These are phyloP conservation scores for Metschnikowia cubensis DNA, from an alignment of 805 yeast genomes.

Conservation along the genomic window DNA sequence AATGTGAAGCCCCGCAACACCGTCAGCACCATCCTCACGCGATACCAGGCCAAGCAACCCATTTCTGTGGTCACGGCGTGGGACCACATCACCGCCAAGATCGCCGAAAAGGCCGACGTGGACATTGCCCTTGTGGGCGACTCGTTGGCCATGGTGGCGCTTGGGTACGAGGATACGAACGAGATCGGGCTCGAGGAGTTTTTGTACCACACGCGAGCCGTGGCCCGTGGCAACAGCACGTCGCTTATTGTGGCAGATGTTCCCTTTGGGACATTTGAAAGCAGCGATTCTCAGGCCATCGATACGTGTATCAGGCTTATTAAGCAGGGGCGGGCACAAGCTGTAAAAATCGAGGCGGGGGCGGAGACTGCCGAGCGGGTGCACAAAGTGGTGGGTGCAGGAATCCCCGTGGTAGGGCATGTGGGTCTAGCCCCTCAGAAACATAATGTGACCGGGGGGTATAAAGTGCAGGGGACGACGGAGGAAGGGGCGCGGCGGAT, in stretches of 20 bases:
- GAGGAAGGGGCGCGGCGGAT: conserved; percentile 51
- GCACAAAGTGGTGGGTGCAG: conserved; percentile 53
- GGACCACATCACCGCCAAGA: conserved; percentile 71
- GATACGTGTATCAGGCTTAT: conserved; percentile 53
- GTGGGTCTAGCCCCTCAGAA: conserved; percentile 91
- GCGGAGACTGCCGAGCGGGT: conserved; percentile 50
- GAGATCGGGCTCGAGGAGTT: conserved; percentile 78
- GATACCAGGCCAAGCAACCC: conserved; percentile 20
- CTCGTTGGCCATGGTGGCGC: conserved; percentile 86
- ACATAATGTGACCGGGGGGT: conserved; percentile 76
- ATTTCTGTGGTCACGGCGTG: conserved; percentile 71
- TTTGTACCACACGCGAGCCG: conserved; percentile 70
- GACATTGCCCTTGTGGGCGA: conserved; percentile 86
- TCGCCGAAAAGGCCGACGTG: conserved; percentile 61
- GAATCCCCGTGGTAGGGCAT: conserved; percentile 90
- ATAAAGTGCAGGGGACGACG: conserved; percentile 76
- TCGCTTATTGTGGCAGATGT: conserved; percentile 79
- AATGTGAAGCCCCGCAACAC: conserved; percentile 11
- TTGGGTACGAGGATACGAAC: conserved; percentile 76
- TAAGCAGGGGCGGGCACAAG: conserved; percentile 55
- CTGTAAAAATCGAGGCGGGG: conserved; percentile 85
- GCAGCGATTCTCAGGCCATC: conserved; percentile 58
- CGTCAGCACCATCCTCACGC: conserved; percentile 7
- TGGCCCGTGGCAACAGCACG: conserved; percentile 60
- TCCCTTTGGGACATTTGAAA: conserved; percentile 85